Percentiles rank a stretch among this genome's conserved stretches.
Conservation (phyloP, 179 eudicot species). For the Corrigiola litoralis region DNA sequence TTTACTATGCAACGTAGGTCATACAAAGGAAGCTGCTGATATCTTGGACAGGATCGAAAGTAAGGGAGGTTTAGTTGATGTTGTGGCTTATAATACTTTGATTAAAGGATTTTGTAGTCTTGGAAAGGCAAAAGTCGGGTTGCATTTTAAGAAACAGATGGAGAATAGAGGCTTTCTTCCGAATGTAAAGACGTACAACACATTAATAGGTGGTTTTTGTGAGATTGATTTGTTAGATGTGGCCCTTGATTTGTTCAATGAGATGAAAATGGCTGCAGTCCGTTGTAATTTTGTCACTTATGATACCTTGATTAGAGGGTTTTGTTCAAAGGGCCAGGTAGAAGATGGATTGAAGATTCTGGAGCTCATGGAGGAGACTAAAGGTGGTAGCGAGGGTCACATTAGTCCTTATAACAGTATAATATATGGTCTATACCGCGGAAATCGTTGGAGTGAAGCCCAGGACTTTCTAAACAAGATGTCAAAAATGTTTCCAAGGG, state of each 20-base stretch:
- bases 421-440: slow-evolving; percentile 62
- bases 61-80: slow-evolving; percentile 59
- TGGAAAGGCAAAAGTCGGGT: slow-evolving; percentile 57
- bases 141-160: slow-evolving; percentile 67
- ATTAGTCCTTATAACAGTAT: slow-evolving; percentile 74
- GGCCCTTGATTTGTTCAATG: slow-evolving; percentile 72
- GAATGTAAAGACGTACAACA: slow-evolving; percentile 70
- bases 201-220: slow-evolving; percentile 66
- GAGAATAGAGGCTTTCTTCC: slow-evolving; percentile 83
- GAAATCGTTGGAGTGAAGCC: slow-evolving; percentile 46
- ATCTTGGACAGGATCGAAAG: slow-evolving; percentile 61
- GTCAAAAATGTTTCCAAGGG: slow-evolving; percentile 69
- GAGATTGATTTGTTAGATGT: slow-evolving; percentile 47
- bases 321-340: slow-evolving; percentile 56
- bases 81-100: slow-evolving; percentile 76
- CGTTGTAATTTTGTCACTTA: slow-evolving; percentile 53
- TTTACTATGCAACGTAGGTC: slow-evolving; percentile 59
- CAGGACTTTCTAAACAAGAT: slow-evolving; percentile 51
- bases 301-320: slow-evolving; percentile 53
- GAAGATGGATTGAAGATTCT: slow-evolving; percentile 56
- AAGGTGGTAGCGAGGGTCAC: slow-evolving; percentile 38
- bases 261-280: slow-evolving; percentile 72
- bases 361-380: slow-evolving; percentile 69
- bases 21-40: slow-evolving; percentile 66
- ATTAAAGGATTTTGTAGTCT: slow-evolving; percentile 57